Conservation (phyloP, 2,329 filamentous ascomycete species). For the Arthrobotrys sinensis region DNA sequence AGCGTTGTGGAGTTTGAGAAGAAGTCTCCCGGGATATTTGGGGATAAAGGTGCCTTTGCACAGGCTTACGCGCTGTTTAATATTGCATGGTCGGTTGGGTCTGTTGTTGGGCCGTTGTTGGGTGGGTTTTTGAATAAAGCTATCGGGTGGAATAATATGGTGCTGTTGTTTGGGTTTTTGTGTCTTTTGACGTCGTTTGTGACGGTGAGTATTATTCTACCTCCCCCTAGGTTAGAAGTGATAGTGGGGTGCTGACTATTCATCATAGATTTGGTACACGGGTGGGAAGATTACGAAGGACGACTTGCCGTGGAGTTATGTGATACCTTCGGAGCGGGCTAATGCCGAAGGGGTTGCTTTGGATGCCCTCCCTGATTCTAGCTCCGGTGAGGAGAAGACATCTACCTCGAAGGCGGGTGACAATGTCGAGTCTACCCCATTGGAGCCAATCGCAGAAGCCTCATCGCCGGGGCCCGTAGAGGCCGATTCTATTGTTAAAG, state of each 20-base stretch:
- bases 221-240: too few relatives aligned
- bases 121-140: slow-evolving; percentile 63
- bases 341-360: not conserved
- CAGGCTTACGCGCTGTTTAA: slow-evolving; percentile 63
- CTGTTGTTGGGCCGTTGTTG: slow-evolving; percentile 62
- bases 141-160: slow-evolving; percentile 62
- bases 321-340: slow-evolving; percentile 7
- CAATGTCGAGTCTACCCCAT: not conserved
- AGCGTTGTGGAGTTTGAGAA: slow-evolving; percentile 61
- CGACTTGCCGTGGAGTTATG: slow-evolving; percentile 50
- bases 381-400: not conserved
- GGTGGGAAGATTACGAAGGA: slow-evolving; percentile 62
- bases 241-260: too few relatives aligned
- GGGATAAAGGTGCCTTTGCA: slow-evolving; percentile 62
- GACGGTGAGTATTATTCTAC: slow-evolving; percentile 53
- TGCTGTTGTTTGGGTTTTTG: slow-evolving; percentile 57
- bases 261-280: slow-evolving; percentile 61
- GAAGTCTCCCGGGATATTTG: slow-evolving; percentile 62
- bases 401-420: not conserved
- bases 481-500: slow-evolving; percentile 2
- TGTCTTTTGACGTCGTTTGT: slow-evolving; percentile 58
- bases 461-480: not conserved
- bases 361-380: not conserved
- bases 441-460: not conserved
- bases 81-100: slow-evolving; percentile 62